Conservation (phyloP, 345 rosid species). For the Zanthoxylum bungeanum region DNA sequence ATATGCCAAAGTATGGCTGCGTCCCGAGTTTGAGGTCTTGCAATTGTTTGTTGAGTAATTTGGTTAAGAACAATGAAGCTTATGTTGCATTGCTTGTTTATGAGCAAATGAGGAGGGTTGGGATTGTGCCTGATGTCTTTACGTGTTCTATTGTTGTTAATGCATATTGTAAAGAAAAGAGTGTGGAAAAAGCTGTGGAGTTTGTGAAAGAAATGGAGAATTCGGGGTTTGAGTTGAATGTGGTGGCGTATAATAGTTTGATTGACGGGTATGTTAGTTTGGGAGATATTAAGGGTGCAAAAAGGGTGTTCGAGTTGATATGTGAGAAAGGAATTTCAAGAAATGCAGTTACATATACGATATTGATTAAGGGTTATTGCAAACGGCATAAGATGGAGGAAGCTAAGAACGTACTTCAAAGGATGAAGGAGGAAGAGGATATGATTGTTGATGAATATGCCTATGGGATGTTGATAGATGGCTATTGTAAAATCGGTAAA, state of each 20-base stretch:
- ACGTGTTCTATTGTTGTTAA: conserved; percentile 71
- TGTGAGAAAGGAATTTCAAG: conserved; percentile 41
- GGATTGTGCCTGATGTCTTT: conserved; percentile 72
- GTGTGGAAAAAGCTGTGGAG: conserved; percentile 45
- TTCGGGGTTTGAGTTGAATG: conserved; percentile 60
- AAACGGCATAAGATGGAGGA: conserved; percentile 46
- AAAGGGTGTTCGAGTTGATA: conserved; percentile 45
- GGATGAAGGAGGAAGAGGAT: conserved; percentile 32
- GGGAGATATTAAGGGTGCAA: conserved; percentile 56
- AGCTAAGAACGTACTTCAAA: conserved; percentile 49
- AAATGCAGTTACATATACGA: conserved; percentile 55
- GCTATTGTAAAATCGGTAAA: conserved; percentile 62
- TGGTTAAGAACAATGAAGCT: conserved; percentile 57
- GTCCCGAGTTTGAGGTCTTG: conserved; percentile 70
- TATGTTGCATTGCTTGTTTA: conserved; percentile 55
- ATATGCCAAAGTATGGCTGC: conserved; percentile 58
- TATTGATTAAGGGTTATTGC: conserved; percentile 64
- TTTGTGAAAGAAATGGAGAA: conserved; percentile 47
- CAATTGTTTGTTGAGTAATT: conserved; percentile 61
- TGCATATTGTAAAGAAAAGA: conserved; percentile 61
- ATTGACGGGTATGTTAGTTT: conserved; percentile 61
- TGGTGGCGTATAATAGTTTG: conserved; percentile 69
- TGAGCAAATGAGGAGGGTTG: conserved; percentile 58
- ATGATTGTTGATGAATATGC: conserved; percentile 50
- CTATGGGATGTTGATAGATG: conserved; percentile 78